These are phyloP conservation scores for Plasmodium reichenowi DNA, from an alignment of 169 alveolate genomes.

Conservation along the genomic window DNA sequence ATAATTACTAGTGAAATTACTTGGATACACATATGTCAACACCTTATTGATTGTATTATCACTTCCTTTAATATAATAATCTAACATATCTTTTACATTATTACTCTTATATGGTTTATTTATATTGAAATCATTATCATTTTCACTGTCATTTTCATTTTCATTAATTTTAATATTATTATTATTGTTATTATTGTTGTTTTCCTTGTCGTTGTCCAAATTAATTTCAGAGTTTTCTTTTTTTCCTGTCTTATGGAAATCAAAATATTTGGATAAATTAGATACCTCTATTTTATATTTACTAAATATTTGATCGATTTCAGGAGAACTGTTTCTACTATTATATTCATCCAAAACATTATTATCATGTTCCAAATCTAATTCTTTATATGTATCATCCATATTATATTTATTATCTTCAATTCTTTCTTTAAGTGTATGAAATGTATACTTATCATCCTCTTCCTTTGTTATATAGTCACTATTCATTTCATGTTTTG, in stretches of 20 bases:
- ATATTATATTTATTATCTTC: not conserved
- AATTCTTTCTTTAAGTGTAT: not conserved
- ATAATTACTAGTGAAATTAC: not conserved
- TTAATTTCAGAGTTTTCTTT: constrained; percentile 1
- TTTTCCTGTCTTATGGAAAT: constrained; percentile 27
- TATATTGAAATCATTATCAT: not conserved
- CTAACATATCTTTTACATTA: too few relatives aligned
- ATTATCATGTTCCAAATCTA: constrained; percentile 5
- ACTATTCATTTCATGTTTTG: not conserved
- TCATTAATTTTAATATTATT: not conserved
- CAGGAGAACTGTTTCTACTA: constrained; percentile 39
- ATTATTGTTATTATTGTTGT: too few relatives aligned
- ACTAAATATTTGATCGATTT: constrained; percentile 40
- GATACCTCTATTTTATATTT: constrained; percentile 57
- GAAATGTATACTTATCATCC: not conserved
- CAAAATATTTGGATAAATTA: constrained; percentile 51
- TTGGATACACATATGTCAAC: not conserved
- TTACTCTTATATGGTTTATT: not conserved
- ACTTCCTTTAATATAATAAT: too few relatives aligned
- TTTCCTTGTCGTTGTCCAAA: not conserved
- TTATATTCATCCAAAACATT: not conserved
- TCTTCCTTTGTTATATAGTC: not conserved
- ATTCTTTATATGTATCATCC: constrained; percentile 13
- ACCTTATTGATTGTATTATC: too few relatives aligned
- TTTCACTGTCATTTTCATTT: not conserved